Percentiles rank a stretch among this genome's conserved stretches.
Evolutionary conservation across 2,329 filamentous ascomycete species (phyloP).

Genomic region (Pseudophaeomoniella oleicola): DNA sequence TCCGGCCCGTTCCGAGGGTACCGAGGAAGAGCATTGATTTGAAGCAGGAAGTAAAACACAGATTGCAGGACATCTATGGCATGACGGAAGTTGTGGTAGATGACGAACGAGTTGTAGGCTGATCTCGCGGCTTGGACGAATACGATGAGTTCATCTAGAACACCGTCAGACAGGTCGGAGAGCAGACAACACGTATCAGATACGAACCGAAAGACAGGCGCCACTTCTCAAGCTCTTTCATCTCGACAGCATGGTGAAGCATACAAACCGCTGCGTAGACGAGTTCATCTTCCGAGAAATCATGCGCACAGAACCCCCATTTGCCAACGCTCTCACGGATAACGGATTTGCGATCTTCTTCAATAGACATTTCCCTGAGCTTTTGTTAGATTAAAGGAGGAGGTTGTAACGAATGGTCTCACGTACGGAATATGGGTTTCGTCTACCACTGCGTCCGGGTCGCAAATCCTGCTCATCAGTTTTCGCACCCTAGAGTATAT

Average conservation of each 20-base stretch:
- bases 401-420: conserved; percentile 9
- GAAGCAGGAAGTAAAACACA: conserved; percentile 75
- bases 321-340: conserved; percentile 57
- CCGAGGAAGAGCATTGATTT: conserved; percentile 58
- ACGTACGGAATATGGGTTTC: conserved; percentile 47
- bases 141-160: conserved; percentile 59
- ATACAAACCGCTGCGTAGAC: conserved; percentile 75
- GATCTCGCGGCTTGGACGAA: conserved; percentile 80
- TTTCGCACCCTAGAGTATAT: conserved; percentile 52
- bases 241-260: conserved; percentile 71
- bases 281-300: conserved; percentile 80
- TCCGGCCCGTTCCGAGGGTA: conserved; percentile 36
- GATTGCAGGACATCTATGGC: conserved; percentile 93
- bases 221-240: conserved; percentile 72
- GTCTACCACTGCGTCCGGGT: conserved; percentile 46
- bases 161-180: conserved; percentile 24
- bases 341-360: conserved; percentile 46
- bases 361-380: conserved; percentile 49
- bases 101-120: conserved; percentile 92
- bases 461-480: conserved; percentile 80
- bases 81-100: conserved; percentile 97
- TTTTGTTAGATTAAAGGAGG: conserved; percentile 3
- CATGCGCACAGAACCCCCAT: conserved; percentile 84
- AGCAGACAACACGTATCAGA: conserved; percentile 2
- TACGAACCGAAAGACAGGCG: conserved; percentile 57